Evolutionary conservation across 495 filamentous ascomycete genomes (phyloP), one percentile per base, ranked within the genome.

Genomic region (Chlorociboria aeruginascens): DNA sequence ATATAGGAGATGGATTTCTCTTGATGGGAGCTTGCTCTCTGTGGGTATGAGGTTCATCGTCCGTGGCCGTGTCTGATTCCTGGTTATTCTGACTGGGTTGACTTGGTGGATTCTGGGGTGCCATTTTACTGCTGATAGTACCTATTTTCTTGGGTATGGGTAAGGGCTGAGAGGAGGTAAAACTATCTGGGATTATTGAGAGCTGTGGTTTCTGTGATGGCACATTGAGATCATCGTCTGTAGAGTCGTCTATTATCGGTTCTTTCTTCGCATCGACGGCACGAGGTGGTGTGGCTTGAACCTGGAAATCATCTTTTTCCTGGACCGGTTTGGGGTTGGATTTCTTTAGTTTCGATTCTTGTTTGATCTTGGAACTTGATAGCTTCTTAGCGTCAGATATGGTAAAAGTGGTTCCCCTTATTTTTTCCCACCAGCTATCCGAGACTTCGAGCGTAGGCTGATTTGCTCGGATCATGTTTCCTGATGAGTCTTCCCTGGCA

Each of bases 351-450:
- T n/a, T 32, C 28, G 16, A 8, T 45, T 43, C 32, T 25, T 45
- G 36, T 30, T 25, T 31, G 13, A 9, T 36, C 30, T 42, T 33
- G 43, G 32, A 14, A 44, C 56, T 56, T 9, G 46, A 48, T 29
- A 46, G 28, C 7, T 43, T 44, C 16, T 52, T 48, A 1, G 47
- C 41, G 3, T 33, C 46, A 36, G 34, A 46, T 20, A 48, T 30
- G 37, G 52, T 45, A 2, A 55, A 39, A 12, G 60, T 63, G 13
- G 55, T 54, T 1, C 61, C 59, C 28, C 54, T 62, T 12, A 77
- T 59, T 20, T 63, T 63, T 6, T 63, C 67, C 71, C 72, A 77
- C 71, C 72, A 78, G 40, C 65, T 63, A 28, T 71, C 65, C 6
- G 67, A 25, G 20, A 25, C 20, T 25, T 25, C 20, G 4, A 4